Evolutionary conservation across 2,329 filamentous ascomycete genomes (phyloP).

Genomic region (Colletotrichum lini): DNA sequence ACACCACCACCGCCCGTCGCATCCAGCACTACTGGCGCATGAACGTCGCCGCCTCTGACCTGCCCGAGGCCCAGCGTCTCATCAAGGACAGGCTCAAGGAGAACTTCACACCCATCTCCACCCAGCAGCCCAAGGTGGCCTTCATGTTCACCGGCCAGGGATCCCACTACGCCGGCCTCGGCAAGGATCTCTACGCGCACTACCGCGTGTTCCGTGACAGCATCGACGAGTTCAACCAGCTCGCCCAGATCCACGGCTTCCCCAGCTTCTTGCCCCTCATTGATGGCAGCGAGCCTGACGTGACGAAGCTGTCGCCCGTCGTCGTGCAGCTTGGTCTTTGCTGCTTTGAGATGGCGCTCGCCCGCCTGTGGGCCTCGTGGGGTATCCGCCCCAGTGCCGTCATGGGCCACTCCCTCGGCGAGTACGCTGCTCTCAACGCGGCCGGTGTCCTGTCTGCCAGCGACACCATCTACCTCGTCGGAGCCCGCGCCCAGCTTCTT

Average conservation of each 20-base stretch:
- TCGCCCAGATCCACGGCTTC: constrained; percentile 65
- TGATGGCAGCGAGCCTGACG: constrained; percentile 57
- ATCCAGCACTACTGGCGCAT: constrained; percentile 63
- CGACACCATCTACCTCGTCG: constrained; percentile 81
- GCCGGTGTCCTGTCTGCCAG: constrained; percentile 79
- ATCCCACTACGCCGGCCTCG: constrained; percentile 66
- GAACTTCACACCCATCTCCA: constrained; percentile 59
- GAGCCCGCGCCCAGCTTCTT: constrained; percentile 75
- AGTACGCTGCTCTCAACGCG: constrained; percentile 80
- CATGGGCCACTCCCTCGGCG: constrained; percentile 76
- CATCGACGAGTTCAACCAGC: constrained; percentile 70
- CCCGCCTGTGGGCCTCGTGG: constrained; percentile 69
- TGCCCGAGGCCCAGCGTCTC: constrained; percentile 59
- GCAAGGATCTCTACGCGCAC: constrained; percentile 64
- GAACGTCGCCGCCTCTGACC: constrained; percentile 59
- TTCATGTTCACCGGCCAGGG: constrained; percentile 73
- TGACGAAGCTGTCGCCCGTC: constrained; percentile 63
- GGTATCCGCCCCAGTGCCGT: constrained; percentile 69
- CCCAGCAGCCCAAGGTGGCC: constrained; percentile 62
- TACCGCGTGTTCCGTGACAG: constrained; percentile 64
- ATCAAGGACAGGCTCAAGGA: constrained; percentile 58
- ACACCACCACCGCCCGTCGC: constrained; percentile 77
- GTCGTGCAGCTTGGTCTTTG: constrained; percentile 68
- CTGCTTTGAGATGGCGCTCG: constrained; percentile 71
- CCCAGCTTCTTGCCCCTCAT: constrained; percentile 70